These are phyloP conservation scores for Cyphellophora attinorum DNA, from an alignment of 2,329 filamentous ascomycete species.

Conservation along the genomic window DNA sequence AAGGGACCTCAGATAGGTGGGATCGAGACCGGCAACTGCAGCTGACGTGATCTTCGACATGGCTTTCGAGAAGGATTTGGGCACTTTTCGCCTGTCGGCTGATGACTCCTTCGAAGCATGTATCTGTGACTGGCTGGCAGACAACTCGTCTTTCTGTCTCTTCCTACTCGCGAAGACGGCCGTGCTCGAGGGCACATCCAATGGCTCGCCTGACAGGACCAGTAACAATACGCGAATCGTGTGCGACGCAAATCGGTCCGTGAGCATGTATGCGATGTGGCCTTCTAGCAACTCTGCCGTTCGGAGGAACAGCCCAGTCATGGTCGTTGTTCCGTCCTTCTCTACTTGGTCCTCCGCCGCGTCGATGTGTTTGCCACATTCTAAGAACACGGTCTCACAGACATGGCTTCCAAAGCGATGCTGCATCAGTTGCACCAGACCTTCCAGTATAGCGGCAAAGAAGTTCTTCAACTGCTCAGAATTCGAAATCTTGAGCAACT, in stretches of 20 bases:
- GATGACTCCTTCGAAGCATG: slow-evolving; percentile 31
- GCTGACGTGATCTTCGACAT: slow-evolving; percentile 74
- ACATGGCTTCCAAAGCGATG: slow-evolving; percentile 97
- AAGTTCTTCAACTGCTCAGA: slow-evolving; percentile 73
- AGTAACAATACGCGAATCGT: slow-evolving; percentile 76
- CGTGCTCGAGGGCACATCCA: slow-evolving; percentile 60
- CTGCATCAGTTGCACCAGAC: slow-evolving; percentile 83
- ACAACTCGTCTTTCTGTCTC: slow-evolving; percentile 69
- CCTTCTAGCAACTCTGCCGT: slow-evolving; percentile 83
- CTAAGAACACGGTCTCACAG: slow-evolving; percentile 84
- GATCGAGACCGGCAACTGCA: slow-evolving; percentile 64
- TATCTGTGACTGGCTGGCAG: slow-evolving; percentile 39
- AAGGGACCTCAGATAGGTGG: slow-evolving; percentile 70
- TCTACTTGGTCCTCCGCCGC: slow-evolving; percentile 38
- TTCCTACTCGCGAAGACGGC: slow-evolving; percentile 81
- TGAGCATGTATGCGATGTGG: slow-evolving; percentile 72
- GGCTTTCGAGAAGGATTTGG: slow-evolving; percentile 66
- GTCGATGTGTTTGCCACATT: slow-evolving; percentile 69
- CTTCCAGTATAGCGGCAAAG: slow-evolving; percentile 74
- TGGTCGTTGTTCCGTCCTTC: slow-evolving; percentile 42
- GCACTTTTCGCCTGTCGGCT: slow-evolving; percentile 50
- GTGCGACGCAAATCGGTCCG: slow-evolving; percentile 83
- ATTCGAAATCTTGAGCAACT: slow-evolving; percentile 73
- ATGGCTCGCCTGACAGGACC: slow-evolving; percentile 71
- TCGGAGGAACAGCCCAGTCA: slow-evolving; percentile 77